Percentiles rank a stretch among this genome's conserved stretches.
phyloP scores from a whole-genome alignment of 2,329 filamentous ascomycete genomes.

The Sporothrix dimorphospora region DNA sequence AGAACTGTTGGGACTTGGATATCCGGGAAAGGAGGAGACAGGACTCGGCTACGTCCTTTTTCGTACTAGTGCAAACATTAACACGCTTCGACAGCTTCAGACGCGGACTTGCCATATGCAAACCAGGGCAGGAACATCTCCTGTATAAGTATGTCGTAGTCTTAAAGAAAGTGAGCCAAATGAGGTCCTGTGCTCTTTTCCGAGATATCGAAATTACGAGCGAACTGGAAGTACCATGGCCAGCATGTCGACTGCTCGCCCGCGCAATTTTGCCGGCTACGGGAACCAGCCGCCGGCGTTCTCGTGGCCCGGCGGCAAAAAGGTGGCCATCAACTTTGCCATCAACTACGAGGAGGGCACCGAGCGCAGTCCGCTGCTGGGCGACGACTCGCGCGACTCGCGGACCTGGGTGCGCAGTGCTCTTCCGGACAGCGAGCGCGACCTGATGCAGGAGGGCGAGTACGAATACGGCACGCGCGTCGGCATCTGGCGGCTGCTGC shows the following conservation, averaged over 20 bases:
- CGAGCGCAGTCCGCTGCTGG: conserved; percentile 24
- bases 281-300: conserved; percentile 20
- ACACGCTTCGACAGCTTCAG: no score
- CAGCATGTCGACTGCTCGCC: conserved; percentile 1
- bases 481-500: conserved; percentile 28
- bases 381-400: conserved; percentile 26
- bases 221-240: background rate
- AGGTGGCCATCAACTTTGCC: conserved; percentile 28
- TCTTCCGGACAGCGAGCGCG: conserved; percentile 23
- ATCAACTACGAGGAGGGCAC: conserved; percentile 31
- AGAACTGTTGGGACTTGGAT: background rate
- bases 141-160: no score
- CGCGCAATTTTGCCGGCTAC: background rate
- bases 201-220: no score
- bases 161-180: no score
- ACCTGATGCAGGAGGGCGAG: conserved; percentile 30
- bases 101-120: no score
- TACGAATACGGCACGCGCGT: conserved; percentile 31
- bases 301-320: conserved; percentile 26
- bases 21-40: background rate
- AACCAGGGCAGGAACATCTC: no score
- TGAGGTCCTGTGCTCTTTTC: no score
- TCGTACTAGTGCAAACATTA: background rate
- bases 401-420: conserved; percentile 27
- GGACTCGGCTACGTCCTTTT: background rate